Conservation (phyloP, 1,284 basidiomycete genomes). For the Tilletia caries region DNA sequence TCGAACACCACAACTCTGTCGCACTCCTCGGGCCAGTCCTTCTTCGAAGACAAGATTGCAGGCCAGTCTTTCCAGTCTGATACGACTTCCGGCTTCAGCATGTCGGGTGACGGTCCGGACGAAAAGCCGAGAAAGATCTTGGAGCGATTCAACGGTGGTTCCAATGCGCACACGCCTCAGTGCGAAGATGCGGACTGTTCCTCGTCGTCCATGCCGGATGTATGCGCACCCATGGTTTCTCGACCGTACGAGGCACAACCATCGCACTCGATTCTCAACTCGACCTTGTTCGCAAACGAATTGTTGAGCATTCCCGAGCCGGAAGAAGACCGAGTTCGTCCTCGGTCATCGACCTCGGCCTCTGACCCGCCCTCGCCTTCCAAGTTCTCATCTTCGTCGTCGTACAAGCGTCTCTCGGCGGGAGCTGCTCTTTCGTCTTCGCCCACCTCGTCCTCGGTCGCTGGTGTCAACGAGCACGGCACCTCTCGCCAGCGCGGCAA, state of each 20-base stretch:
- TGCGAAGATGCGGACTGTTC: no score
- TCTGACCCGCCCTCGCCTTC: not conserved
- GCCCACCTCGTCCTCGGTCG: not conserved
- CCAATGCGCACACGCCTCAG: not conserved
- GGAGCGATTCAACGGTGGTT: not conserved
- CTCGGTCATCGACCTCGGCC: not conserved
- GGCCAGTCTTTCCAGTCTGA: conserved; percentile 8
- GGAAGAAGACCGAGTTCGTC: not conserved
- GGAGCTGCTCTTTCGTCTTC: not conserved
- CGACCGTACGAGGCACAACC: conserved; percentile 31
- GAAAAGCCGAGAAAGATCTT: not conserved
- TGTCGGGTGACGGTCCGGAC: not conserved
- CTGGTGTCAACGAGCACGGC: not conserved
- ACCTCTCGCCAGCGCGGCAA: not conserved
- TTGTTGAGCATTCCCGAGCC: conserved; percentile 22
- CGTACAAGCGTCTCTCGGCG: conserved; percentile 6
- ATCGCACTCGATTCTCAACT: conserved; percentile 37
- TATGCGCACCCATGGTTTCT: not conserved
- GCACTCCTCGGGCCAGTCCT: conserved; percentile 10
- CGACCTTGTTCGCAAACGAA: conserved; percentile 38
- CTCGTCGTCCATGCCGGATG: not conserved
- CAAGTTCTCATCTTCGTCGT: not conserved
- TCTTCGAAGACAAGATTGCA: conserved; percentile 12
- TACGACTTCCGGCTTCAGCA: conserved; percentile 3
- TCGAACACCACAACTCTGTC: conserved; percentile 12